Percentiles rank a stretch among this genome's conserved stretches.
Conservation (phyloP, 1,139 yeast species). For the Hemisphaericaspora xylofermentans region DNA sequence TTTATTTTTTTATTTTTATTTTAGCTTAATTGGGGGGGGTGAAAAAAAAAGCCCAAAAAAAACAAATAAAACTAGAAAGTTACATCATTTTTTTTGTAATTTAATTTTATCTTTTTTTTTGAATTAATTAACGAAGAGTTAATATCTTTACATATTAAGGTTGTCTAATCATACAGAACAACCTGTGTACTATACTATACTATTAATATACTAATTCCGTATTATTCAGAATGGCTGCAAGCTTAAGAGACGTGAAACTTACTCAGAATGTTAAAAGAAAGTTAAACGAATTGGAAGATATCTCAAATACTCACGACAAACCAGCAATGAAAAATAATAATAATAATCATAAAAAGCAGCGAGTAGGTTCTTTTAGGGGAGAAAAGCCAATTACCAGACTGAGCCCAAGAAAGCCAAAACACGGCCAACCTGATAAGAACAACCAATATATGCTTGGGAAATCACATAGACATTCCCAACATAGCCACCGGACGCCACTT, state of each 20-base stretch:
- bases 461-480: constrained; percentile 2
- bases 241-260: constrained; percentile 23
- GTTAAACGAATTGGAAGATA: constrained; percentile 34
- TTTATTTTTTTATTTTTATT: not conserved
- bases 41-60: not conserved
- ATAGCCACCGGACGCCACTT: constrained; percentile 1
- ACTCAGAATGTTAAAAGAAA: constrained; percentile 26
- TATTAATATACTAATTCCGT: no score
- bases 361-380: constrained; percentile 2
- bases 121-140: not conserved
- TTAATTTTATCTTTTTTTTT: not conserved
- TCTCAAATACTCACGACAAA: constrained; percentile 24
- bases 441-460: constrained; percentile 2
- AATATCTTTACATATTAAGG: not conserved
- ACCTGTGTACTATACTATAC: not conserved
- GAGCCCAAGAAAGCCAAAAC: constrained; percentile 8
- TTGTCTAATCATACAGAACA: not conserved
- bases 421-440: not conserved
- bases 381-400: constrained; percentile 12
- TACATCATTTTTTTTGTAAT: constrained; percentile 1
- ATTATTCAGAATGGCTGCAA: constrained; percentile 29
- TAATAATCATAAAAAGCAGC: constrained; percentile 12
- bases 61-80: not conserved
- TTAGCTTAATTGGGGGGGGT: not conserved
- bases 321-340: constrained; percentile 10